These are phyloP conservation scores for Pythium plurisporium DNA, from an alignment of 352 stramenopile genomes.

Conservation along the genomic window DNA sequence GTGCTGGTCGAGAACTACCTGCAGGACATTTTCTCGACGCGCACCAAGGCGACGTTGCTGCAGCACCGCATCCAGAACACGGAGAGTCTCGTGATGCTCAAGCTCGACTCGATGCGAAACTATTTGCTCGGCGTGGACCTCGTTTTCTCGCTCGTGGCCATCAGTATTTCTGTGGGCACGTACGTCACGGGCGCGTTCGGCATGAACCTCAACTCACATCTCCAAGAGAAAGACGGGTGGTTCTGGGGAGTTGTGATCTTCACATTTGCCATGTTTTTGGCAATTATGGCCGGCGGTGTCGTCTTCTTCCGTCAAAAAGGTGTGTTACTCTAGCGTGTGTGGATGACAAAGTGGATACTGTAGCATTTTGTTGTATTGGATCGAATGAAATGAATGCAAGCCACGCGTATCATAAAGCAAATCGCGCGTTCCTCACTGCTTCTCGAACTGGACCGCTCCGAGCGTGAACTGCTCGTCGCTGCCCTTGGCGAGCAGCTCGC, in stretches of 20 bases:
- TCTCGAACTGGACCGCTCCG: slow-evolving; percentile 78
- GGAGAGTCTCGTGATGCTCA: slow-evolving; percentile 73
- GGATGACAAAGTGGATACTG: neutral
- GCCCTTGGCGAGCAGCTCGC: slow-evolving; percentile 77
- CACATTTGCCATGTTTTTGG: slow-evolving; percentile 40
- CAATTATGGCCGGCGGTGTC: slow-evolving; percentile 40
- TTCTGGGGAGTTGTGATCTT: slow-evolving; percentile 57
- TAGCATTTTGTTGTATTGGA: neutral
- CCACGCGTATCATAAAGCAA: neutral
- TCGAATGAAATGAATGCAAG: neutral
- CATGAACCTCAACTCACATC: slow-evolving; percentile 61
- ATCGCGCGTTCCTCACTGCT: slow-evolving; percentile 32
- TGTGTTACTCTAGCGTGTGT: slow-evolving; percentile 22
- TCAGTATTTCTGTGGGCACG: slow-evolving; percentile 60
- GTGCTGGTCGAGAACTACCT: slow-evolving; percentile 72
- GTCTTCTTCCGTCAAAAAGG: slow-evolving; percentile 66
- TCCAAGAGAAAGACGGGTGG: slow-evolving; percentile 39
- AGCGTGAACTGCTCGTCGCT: slow-evolving; percentile 76
- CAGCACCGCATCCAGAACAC: slow-evolving; percentile 73
- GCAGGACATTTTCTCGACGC: slow-evolving; percentile 76
- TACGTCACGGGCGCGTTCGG: slow-evolving; percentile 62
- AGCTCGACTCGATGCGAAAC: slow-evolving; percentile 77
- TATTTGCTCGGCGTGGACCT: slow-evolving; percentile 69
- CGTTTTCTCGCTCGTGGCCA: slow-evolving; percentile 66
- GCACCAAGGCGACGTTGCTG: slow-evolving; percentile 62